Percentiles rank a stretch among this genome's conserved stretches.
phyloP scores from a whole-genome alignment of 129 eudicot genomes.

The Helianthus tuberosus region DNA sequence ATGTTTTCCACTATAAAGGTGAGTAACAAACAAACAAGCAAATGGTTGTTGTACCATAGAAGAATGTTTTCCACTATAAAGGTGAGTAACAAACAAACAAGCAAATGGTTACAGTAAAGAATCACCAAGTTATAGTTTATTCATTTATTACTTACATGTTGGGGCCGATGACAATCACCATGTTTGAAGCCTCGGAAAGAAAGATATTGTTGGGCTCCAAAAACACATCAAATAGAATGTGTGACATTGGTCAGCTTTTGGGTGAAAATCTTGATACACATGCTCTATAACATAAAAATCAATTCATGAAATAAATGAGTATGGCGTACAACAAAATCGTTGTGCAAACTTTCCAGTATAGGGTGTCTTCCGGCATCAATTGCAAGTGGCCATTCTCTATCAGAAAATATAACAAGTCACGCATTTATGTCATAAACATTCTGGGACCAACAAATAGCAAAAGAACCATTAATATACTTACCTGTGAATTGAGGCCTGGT shows the following conservation, averaged over 20 bases:
- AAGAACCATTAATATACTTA: conserved; percentile 24
- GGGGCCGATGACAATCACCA: conserved; percentile 92
- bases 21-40: no score
- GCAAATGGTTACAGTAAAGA: no score
- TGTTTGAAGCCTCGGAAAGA: conserved; percentile 98
- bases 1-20: no score
- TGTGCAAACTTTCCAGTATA: conserved; percentile 87
- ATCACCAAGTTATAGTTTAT: background rate
- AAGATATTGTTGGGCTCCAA: conserved; percentile 91
- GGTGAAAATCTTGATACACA: conserved; percentile 2
- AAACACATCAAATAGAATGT: conserved; percentile 14
- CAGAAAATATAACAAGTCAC: conserved; percentile 12
- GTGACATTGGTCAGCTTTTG: conserved; percentile 20
- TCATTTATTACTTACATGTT: no score
- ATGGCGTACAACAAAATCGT: conserved; percentile 79
- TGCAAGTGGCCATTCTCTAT: conserved; percentile 92
- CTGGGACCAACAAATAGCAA: conserved; percentile 15
- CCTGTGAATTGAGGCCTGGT: conserved; percentile 91
- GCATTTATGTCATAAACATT: conserved; percentile 7
- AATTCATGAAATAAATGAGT: conserved; percentile 26
- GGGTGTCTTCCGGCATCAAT: conserved; percentile 98
- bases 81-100: no score
- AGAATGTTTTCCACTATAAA: no score
- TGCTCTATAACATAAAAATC: conserved; percentile 2
- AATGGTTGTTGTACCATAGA: no score